Evolutionary conservation across 1,139 yeast genomes (phyloP).

Genomic region (Pichia sp.): DNA sequence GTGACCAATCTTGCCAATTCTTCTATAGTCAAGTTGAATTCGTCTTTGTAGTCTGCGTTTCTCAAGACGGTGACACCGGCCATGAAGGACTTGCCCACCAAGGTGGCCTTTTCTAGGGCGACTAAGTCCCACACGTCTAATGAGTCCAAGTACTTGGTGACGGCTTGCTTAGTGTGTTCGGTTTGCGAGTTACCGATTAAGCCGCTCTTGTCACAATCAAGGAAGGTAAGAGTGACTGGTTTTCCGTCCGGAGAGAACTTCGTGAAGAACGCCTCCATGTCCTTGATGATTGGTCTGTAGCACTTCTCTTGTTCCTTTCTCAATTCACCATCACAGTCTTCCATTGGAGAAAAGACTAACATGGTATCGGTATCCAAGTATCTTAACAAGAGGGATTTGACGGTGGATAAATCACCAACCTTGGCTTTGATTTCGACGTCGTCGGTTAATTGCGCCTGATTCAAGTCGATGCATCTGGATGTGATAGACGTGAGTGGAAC

Average conservation of each 20-base stretch:
- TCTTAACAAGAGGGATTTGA: slow-evolving; percentile 59
- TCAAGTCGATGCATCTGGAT: slow-evolving; percentile 80
- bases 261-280: slow-evolving; percentile 62
- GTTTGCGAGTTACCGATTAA: slow-evolving; percentile 77
- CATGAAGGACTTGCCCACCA: slow-evolving; percentile 82
- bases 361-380: slow-evolving; percentile 94
- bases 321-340: slow-evolving; percentile 81
- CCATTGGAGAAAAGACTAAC: slow-evolving; percentile 76
- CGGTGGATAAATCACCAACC: slow-evolving; percentile 56
- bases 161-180: slow-evolving; percentile 58
- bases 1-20: slow-evolving; percentile 78
- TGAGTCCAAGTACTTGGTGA: slow-evolving; percentile 58
- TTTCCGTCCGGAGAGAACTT: slow-evolving; percentile 37
- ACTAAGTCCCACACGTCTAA: slow-evolving; percentile 77
- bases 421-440: slow-evolving; percentile 53
- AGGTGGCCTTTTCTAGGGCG: slow-evolving; percentile 84
- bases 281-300: slow-evolving; percentile 70
- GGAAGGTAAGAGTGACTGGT: slow-evolving; percentile 45
- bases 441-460: slow-evolving; percentile 35
- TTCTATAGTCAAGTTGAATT: slow-evolving; percentile 45
- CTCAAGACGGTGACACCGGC: slow-evolving; percentile 54
- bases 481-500: slow-evolving; percentile 87
- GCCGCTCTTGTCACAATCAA: slow-evolving; percentile 83
- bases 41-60: slow-evolving; percentile 32
- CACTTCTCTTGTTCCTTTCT: slow-evolving; percentile 72